Evolutionary conservation across 768 basidiomycete species (phyloP).

Genomic region (Pisolithus tinctorius): DNA sequence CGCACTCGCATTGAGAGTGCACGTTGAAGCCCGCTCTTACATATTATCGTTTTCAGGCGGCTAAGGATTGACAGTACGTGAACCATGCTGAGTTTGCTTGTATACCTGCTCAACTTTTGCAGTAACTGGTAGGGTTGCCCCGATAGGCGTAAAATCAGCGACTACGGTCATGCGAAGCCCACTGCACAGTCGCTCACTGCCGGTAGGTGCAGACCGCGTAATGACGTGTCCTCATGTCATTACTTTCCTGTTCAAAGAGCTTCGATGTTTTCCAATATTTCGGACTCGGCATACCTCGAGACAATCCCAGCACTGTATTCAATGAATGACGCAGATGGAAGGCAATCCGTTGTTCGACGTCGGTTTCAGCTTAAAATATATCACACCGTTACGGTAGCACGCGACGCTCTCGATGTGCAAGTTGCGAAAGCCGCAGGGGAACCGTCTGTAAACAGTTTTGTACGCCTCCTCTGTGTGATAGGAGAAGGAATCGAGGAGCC

Average conservation of each 20-base stretch:
- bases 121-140: constrained; percentile 4
- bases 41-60: constrained; percentile 39
- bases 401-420: no score
- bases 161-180: constrained; percentile 3
- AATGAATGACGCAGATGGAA: no score
- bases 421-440: constrained; percentile 35
- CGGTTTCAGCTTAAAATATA: no score
- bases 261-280: constrained; percentile 29
- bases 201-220: constrained; percentile 12
- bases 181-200: neutral
- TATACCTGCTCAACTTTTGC: neutral
- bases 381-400: no score
- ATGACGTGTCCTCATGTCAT: constrained; percentile 33
- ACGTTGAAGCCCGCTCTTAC: constrained; percentile 34
- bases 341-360: no score
- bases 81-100: neutral
- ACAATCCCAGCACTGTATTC: no score
- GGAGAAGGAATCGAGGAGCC: constrained; percentile 34
- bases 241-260: constrained; percentile 50
- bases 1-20: constrained; percentile 7
- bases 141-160: constrained; percentile 19
- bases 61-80: constrained; percentile 20
- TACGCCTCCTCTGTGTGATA: constrained; percentile 35
- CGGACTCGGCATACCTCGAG: constrained; percentile 28
- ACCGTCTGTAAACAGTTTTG: constrained; percentile 39